Percentiles rank a stretch among this genome's conserved stretches.
These are phyloP conservation scores for Alternaria burnsii DNA, from an alignment of 2,329 filamentous ascomycete genomes.

Conservation along the genomic window DNA sequence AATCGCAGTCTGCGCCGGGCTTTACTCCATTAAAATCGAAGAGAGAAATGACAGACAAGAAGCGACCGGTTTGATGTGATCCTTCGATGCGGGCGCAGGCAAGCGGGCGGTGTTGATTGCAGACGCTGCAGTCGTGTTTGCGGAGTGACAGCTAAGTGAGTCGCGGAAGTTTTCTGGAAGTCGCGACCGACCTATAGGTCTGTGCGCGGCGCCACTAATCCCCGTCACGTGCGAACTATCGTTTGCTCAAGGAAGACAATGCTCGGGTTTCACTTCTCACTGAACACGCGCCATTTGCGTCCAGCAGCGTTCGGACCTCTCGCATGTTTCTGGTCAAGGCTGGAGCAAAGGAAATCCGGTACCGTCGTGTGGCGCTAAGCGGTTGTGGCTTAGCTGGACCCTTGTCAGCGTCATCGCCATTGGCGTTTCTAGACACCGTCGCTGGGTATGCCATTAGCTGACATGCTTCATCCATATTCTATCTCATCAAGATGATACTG, in stretches of 20 bases:
- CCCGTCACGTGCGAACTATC: conserved; percentile 9
- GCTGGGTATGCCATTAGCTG: background rate
- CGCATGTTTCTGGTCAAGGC: conserved; percentile 3
- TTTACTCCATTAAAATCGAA: conserved; percentile 36
- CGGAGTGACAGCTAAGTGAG: conserved; percentile 21
- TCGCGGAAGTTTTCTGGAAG: conserved; percentile 23
- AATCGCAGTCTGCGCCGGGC: conserved; percentile 15
- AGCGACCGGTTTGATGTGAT: conserved; percentile 1
- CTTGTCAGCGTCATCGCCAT: conserved; percentile 31
- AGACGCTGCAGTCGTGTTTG: conserved; percentile 23
- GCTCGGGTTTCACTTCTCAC: background rate
- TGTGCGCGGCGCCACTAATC: conserved; percentile 11
- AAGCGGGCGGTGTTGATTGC: conserved; percentile 14
- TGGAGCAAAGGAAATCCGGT: background rate
- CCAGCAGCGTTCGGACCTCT: background rate
- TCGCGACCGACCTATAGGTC: conserved; percentile 29
- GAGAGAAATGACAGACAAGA: background rate
- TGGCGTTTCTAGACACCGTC: background rate
- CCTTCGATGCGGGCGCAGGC: conserved; percentile 7
- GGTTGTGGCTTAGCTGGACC: conserved; percentile 26
- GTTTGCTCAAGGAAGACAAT: background rate
- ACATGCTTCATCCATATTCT: conserved; percentile 1
- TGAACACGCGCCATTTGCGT: background rate
- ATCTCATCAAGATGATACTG: conserved; percentile 68
- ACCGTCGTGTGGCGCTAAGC: conserved; percentile 24